A percentile compares a stretch with the other conserved stretches of the same genome.
Conservation (phyloP, 192 early-diverging fungal genomes). For the Backusella macrospora region DNA sequence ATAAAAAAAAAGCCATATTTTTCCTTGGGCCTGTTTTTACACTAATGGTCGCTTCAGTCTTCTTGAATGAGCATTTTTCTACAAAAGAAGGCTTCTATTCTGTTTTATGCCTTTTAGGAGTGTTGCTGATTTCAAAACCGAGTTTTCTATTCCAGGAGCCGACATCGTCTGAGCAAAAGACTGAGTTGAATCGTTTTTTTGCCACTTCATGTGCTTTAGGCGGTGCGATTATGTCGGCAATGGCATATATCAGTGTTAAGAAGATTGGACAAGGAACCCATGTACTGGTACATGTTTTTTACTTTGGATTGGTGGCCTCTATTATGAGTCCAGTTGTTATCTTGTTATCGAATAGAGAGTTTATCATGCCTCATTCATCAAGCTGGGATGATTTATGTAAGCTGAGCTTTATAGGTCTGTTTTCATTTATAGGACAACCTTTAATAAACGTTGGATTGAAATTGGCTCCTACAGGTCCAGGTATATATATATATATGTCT, state of each 20-base stretch:
- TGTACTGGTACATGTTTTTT: constrained; percentile 78
- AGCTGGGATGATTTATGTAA: constrained; percentile 42
- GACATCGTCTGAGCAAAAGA: not conserved
- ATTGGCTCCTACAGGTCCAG: constrained; percentile 68
- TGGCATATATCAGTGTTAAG: constrained; percentile 72
- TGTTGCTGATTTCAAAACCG: constrained; percentile 64
- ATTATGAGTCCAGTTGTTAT: constrained; percentile 48
- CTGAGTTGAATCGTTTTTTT: constrained; percentile 21
- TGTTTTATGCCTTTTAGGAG: constrained; percentile 59
- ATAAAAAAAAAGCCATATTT: constrained; percentile 56
- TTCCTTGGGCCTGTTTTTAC: constrained; percentile 78
- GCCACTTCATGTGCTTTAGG: constrained; percentile 54
- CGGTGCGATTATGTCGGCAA: constrained; percentile 60
- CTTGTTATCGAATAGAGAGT: constrained; percentile 35
- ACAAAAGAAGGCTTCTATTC: constrained; percentile 58
- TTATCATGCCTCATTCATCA: constrained; percentile 43
- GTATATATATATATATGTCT: constrained; percentile 12
- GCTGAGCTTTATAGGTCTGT: constrained; percentile 47
- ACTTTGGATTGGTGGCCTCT: constrained; percentile 69
- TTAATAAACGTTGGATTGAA: constrained; percentile 76
- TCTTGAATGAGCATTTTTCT: constrained; percentile 66
- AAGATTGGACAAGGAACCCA: constrained; percentile 71
- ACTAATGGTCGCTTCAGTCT: constrained; percentile 60
- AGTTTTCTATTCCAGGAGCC: constrained; percentile 36
- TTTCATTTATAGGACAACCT: constrained; percentile 71